Conservation (phyloP, 805 yeast genomes). For the Blastobotrys attinorum region DNA sequence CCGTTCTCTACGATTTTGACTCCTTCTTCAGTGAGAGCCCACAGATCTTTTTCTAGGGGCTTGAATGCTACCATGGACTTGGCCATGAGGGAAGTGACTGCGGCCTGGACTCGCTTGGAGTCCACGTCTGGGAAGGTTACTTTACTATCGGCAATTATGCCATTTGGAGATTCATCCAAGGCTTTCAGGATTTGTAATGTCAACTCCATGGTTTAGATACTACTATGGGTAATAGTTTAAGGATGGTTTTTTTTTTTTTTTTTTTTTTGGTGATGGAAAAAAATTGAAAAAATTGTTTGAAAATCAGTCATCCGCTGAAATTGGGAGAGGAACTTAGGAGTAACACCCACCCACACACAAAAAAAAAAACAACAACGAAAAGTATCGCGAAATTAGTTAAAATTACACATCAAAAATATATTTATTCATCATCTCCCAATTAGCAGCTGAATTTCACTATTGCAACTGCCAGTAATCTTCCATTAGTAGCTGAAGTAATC, state of each 20-base stretch:
- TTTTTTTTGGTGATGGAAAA: not conserved
- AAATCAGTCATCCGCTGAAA: conserved; percentile 1
- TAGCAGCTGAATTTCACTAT: too few relatives aligned
- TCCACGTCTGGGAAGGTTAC: conserved; percentile 50
- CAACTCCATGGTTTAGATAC: conserved; percentile 20
- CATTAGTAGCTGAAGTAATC: too few relatives aligned
- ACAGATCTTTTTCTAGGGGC: conserved; percentile 66
- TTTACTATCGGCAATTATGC: conserved; percentile 61
- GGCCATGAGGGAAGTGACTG: conserved; percentile 78
- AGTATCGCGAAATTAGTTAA: too few relatives aligned
- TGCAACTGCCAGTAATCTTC: too few relatives aligned
- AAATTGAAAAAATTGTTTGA: too few relatives aligned
- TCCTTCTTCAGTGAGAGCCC: conserved; percentile 76
- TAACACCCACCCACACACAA: too few relatives aligned
- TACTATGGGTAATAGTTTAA: not conserved
- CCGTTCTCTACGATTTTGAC: conserved; percentile 69
- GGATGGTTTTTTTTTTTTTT: too few relatives aligned
- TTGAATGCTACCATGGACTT: conserved; percentile 70
- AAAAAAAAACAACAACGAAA: too few relatives aligned
- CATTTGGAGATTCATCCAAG: conserved; percentile 41
- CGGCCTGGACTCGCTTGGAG: conserved; percentile 41
- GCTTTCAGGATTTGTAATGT: conserved; percentile 45
- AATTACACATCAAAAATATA: too few relatives aligned
- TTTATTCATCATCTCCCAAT: too few relatives aligned
- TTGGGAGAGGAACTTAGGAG: too few relatives aligned